Evolutionary conservation across 768 basidiomycete species (phyloP), one percentile per base, ranked within the genome.

Genomic region (Dioszegia crocea): DNA sequence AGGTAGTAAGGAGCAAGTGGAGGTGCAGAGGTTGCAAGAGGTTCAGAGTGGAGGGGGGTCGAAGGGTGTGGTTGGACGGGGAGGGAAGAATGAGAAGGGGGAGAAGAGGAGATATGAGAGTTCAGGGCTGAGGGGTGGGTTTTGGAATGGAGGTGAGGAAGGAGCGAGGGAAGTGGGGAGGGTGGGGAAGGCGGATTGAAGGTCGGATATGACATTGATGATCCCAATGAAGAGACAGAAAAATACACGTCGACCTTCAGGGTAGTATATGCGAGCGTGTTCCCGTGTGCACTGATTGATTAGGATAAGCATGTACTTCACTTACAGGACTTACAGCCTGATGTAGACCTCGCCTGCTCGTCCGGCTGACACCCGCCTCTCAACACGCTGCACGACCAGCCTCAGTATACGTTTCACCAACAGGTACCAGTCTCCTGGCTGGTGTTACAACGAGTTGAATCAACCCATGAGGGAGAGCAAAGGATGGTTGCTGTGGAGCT

Each of bases 1-100:
- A 47, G 85, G 84, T 1, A 86, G 86, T 59, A 75, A 78, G 40
- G 91, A 89, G 81, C 82, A 66, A 77, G 82, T 39, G 82, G 85
- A 65, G 76, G 77, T 61, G 79, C 82, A 68, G 85, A 88, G 74
- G 80, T 80, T 63, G 78, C 80, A 63, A 78, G 84, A 62, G 64
- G 47, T 31, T 46, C 53, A 36, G 40, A 30, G 36, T 21, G 39
- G 26, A 6, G 14, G 14, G 33, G 33, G 33, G 6, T 6, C 14
- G 33, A 33, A 33, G 33, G 33, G n/a, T n/a, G n/a, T 14, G 46
- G 19, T 9, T 45, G 44, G n/a, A 11, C 14, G 19, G 38, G 10
- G 14, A 41, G 38, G 19, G 48, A 21, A 45, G 36, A 19, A 16
- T 11, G 45, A 21, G n/a, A 24, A 39, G 24, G 17, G 21, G 30